Evolutionary conservation across 2,329 filamentous ascomycete genomes (phyloP).

Genomic region (Sphaerulina vaccinii): DNA sequence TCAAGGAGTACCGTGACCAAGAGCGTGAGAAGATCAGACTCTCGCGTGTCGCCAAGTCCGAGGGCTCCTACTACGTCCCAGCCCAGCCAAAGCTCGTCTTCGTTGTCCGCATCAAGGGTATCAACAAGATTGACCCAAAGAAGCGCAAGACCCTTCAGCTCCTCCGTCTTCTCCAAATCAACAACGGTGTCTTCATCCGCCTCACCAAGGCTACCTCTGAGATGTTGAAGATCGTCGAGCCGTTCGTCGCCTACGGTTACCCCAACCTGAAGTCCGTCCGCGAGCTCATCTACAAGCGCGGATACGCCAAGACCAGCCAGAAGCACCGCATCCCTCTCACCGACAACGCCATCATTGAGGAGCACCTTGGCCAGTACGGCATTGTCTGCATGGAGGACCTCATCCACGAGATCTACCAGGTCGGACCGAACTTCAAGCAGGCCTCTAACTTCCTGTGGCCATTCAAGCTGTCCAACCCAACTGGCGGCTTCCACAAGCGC

Average conservation of each 20-base stretch:
- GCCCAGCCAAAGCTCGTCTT: constrained; percentile 97
- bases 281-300: constrained; percentile 99
- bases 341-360: constrained; percentile 97
- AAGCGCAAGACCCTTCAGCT: constrained; percentile 99
- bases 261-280: constrained; percentile 99
- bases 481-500: constrained; percentile 87
- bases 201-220: constrained; percentile 96
- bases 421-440: constrained; percentile 98
- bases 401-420: constrained; percentile 98
- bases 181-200: constrained; percentile 98
- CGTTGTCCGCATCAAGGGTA: constrained; percentile 99
- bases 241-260: constrained; percentile 98
- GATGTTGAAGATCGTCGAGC: constrained; percentile 98
- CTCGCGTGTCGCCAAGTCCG: constrained; percentile 81
- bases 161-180: constrained; percentile 99
- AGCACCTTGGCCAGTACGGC: constrained; percentile 94
- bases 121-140: constrained; percentile 99
- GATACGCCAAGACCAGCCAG: constrained; percentile 91
- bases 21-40: constrained; percentile 99
- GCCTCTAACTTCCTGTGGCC: constrained; percentile 99
- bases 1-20: constrained; percentile 97
- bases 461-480: constrained; percentile 99
- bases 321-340: constrained; percentile 96
- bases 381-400: constrained; percentile 99
- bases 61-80: constrained; percentile 89